Evolutionary conservation across 176 grass and related monocot species (phyloP), one percentile per base, ranked within the genome.

Genomic region (Zizania latifolia): DNA sequence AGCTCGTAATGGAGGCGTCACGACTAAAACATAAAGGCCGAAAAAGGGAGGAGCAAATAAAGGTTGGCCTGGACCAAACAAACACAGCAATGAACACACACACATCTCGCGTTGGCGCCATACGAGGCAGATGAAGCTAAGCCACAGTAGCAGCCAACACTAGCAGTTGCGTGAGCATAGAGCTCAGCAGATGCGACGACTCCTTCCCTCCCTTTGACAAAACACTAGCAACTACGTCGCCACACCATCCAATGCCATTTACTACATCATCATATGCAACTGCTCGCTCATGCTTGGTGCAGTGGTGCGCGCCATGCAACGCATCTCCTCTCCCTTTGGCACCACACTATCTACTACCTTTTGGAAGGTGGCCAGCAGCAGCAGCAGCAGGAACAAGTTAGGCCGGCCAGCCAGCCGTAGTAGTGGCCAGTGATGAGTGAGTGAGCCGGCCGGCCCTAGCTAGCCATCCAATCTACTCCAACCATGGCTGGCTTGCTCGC

Each of bases 311-410:
- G 43, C 43, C 43, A 45, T 5, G 12, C 4, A 17, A 45, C 15
- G 5, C 43, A 13, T 17, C 17, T 45, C 43, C 43, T 36, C 16
- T 5, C 23, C 23, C 16, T 44, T 46, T 44, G 77, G 36, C 75
- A 19, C 38, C 22, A 28, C 64, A 68, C 64, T 15, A 43, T 3
- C 29, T 1, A 21, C 51, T 1, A n/a, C 50, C 81, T 76, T 62
- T 70, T 31, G 63, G 72, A 69, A 38, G 62, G 53, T 76, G 71
- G 71, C 39, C 53, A 58, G 21, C 71, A 58, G 54, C 48, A 74
- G 26, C 58, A 33, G 16, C 59, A 33, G 16, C n/a, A 24, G 59
- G 23, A 62, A 61, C 81, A 83, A 40, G 64, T 61, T 77, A 83
- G 72, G 81, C 72, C 81, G 70, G 54, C 40, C 74, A 39, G 39